Evolutionary conservation across 2,329 filamentous ascomycete species (phyloP), one percentile per base, ranked within the genome.

Genomic region (Fonsecaea pedrosoi): DNA sequence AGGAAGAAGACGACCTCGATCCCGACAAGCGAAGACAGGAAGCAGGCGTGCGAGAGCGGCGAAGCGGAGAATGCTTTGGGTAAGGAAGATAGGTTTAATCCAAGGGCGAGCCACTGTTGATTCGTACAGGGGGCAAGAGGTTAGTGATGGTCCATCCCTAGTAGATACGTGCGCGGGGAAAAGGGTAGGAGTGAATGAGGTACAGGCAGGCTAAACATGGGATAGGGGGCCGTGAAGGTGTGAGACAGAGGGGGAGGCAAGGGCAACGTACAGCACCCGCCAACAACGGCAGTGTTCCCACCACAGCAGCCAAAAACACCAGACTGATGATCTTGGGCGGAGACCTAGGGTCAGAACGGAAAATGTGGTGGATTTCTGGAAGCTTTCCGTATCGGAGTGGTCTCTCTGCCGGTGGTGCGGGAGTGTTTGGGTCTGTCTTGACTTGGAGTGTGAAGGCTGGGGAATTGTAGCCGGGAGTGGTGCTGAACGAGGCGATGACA

Each of bases 1-100:
- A 97, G 81, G 83, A 95, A 94, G 81, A 99, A 97, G 64, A 97
- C 89, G 15, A 87, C 91, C 79, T 99, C 95, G 83, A 99, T 91
- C 25, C 89, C 88, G 45, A 97, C 69, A 64, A 99, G 88, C 4
- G 93, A 97, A 60, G 91, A 91, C 73, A 96, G 91, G 83, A 98
- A 99, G 38, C 93, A 78, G 35, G 83, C 83, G 77, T 99, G 94
- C 4, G 94, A 90, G 53, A 97, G 73, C 1, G 95, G 94, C 0
- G 92, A 91, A 25, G 86, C 83, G 65, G 87, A 82, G 59, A 97
- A 80, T 8, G 95, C 94, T 77, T 90, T 90, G 60, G 86, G 79
- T 1, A 95, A 80, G 77, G 98, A 92, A 74, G 85, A 86, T 68
- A 94, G 75, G 79, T 99, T 99, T 74, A 88, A 94, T 69, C 94